phyloP scores from a whole-genome alignment of 2,329 filamentous ascomycete genomes.

The Fusarium sp. region DNA sequence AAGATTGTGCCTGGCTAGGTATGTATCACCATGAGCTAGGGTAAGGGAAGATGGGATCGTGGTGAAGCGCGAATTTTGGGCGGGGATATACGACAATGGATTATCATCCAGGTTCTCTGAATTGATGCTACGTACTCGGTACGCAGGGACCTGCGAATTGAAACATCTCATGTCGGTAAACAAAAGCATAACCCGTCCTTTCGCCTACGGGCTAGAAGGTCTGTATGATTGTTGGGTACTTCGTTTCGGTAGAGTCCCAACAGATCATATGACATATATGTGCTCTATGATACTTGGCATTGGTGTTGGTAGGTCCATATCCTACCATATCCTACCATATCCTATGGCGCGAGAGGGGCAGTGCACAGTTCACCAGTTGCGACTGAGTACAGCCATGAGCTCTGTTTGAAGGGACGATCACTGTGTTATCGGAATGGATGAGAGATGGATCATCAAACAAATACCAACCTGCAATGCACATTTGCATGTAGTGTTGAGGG shows the following conservation, averaged over 20 bases:
- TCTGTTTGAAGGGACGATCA: background rate
- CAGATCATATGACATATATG: background rate
- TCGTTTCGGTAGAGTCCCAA: background rate
- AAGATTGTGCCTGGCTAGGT: background rate
- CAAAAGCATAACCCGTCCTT: background rate
- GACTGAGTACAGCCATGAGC: background rate
- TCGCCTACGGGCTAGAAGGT: background rate
- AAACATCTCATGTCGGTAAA: conserved; percentile 1
- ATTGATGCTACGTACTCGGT: background rate
- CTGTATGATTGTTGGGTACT: background rate
- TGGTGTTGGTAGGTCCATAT: background rate
- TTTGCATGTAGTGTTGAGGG: background rate
- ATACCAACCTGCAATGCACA: background rate
- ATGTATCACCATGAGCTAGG: background rate
- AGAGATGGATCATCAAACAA: too few relatives aligned
- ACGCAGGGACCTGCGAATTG: background rate
- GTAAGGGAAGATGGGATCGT: background rate
- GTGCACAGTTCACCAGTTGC: background rate
- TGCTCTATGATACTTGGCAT: background rate
- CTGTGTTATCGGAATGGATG: background rate
- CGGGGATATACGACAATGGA: background rate
- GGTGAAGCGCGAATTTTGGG: background rate
- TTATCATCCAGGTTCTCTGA: background rate
- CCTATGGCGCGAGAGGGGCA: background rate
- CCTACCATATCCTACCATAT: background rate